Evolutionary conservation across 1,139 yeast species (phyloP), one percentile per base, ranked within the genome.

Genomic region (Geotrichum siamense): DNA sequence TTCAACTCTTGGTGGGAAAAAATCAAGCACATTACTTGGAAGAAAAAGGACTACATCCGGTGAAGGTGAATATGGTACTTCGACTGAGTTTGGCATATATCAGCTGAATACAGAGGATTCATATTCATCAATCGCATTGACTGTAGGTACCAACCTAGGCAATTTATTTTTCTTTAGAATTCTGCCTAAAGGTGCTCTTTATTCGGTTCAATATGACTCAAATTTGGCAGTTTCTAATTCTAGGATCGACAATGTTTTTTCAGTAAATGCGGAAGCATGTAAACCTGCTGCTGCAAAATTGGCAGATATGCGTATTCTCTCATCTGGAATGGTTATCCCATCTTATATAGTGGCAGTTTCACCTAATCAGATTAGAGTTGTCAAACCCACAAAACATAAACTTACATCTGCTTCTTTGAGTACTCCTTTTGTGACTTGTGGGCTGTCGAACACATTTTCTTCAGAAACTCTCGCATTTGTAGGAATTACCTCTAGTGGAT

Each of bases 81-180:
- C 74, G 1, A 62, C 85, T 46, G 91, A 85, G 53, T 83, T 87
- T 61, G 72, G 85, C 1, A 82, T 79, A 39, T 74, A 78, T 78
- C 83, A 74, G 43, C 61, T 62, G 31, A 78, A 75, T 37, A 25
- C 37, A 5, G 82, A 78, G 46, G 81, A 77, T 22, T 72, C 73
- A 2, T 84, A 74, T 54, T 82, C 94, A 0, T 79, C 87, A 17
- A 75, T 91, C 39, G 58, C 84, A 26, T 64, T 89, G 61, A 66
- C 78, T 27, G 82, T 81, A 12, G 99, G 98, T 23, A 82, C 96
- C 0, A 76, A 78, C 46, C 68, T 69, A 26, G 98, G 98, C 13
- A 84, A 85, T 46, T 60, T 87, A 15, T 54, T 81, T 23, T 72
- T 79, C 0, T 84, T 76, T 62, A 79, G 81, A 56, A 64, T 91